phyloP scores from a whole-genome alignment of 2,329 filamentous ascomycete species.

The Paradendryphiella salina region DNA sequence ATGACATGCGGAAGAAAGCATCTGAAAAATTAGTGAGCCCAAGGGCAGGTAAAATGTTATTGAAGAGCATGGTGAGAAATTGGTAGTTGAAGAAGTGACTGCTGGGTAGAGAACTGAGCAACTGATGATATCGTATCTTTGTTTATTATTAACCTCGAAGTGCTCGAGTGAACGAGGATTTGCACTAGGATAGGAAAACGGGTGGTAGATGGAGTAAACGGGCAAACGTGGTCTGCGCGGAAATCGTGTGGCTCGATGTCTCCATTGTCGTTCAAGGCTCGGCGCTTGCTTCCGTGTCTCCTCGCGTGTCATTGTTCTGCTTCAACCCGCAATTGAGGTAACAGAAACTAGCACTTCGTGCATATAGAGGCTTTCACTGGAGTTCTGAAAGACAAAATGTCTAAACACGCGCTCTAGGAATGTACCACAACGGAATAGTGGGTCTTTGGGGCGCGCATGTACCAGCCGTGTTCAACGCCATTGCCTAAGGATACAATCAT shows the following conservation, averaged over 20 bases:
- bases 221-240: too few species aligned
- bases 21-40: constrained; percentile 17
- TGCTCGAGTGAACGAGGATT: background rate
- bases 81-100: background rate
- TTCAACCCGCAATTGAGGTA: background rate
- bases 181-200: background rate
- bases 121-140: background rate
- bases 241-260: background rate
- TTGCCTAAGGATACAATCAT: too few species aligned
- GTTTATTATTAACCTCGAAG: background rate
- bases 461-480: too few species aligned
- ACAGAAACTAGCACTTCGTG: background rate
- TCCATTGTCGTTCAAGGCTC: background rate
- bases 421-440: too few species aligned
- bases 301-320: background rate
- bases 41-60: constrained; percentile 17
- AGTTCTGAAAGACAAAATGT: background rate
- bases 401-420: too few species aligned
- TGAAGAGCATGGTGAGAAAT: constrained; percentile 19
- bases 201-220: too few species aligned
- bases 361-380: background rate
- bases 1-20: constrained; percentile 38
- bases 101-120: background rate
- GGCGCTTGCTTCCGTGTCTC: too few species aligned
- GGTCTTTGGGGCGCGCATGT: too few species aligned